phyloP scores from a whole-genome alignment of 345 rosid genomes.

The Hibiscus mutabilis region DNA sequence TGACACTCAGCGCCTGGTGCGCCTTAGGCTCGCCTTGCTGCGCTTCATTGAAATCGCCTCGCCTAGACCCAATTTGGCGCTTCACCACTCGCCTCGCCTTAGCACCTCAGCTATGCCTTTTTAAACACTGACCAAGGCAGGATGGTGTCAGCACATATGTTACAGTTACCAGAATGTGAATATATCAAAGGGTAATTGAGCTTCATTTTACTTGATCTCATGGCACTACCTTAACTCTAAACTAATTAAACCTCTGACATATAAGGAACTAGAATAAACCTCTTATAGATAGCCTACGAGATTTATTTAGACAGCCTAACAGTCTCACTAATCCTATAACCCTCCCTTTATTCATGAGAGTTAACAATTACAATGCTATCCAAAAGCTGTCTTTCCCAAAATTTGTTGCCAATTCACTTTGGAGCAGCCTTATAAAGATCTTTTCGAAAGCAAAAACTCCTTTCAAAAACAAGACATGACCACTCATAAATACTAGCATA shows the following conservation, averaged over 20 bases:
- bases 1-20: not conserved
- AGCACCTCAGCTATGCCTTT: too few relatives aligned
- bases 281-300: too few relatives aligned
- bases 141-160: not conserved
- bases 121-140: too few relatives aligned
- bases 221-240: not conserved
- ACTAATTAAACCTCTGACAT: not conserved
- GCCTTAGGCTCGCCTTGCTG: too few relatives aligned
- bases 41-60: too few relatives aligned
- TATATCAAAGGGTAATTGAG: not conserved
- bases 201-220: not conserved
- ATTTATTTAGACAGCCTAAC: too few relatives aligned
- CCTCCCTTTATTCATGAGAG: too few relatives aligned
- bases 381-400: not conserved
- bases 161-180: not conserved
- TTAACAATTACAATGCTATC: too few relatives aligned
- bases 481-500: not conserved
- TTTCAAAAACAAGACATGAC: not conserved
- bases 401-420: not conserved
- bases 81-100: too few relatives aligned
- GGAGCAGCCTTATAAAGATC: not conserved
- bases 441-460: not conserved
- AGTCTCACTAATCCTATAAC: too few relatives aligned
- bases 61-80: too few relatives aligned
- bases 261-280: not conserved